Evolutionary conservation across 1,139 yeast genomes (phyloP).

Genomic region (Geotrichum histeridarum): DNA sequence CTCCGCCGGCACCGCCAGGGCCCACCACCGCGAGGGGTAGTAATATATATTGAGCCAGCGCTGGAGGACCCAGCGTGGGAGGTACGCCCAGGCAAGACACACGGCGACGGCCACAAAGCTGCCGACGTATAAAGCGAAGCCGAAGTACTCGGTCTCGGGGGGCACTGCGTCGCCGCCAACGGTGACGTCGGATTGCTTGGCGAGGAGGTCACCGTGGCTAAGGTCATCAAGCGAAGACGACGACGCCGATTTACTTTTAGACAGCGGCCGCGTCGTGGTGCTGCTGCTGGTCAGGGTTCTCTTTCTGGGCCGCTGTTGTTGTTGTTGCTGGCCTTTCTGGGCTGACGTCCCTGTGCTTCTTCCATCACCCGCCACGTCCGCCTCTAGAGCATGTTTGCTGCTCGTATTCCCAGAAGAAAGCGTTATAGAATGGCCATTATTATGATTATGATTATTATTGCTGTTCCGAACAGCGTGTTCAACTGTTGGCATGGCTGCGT

Average conservation of each 20-base stretch:
- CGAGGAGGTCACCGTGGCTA: conserved; percentile 31
- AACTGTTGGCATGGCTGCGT: too few species aligned
- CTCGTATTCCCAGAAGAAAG: too few species aligned
- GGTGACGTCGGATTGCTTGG: conserved; percentile 70
- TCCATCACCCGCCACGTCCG: too few species aligned
- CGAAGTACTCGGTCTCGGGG: conserved; percentile 72
- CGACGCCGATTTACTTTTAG: neutral
- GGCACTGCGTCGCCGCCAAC: conserved; percentile 59
- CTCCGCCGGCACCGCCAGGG: conserved; percentile 66
- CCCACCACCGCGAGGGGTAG: conserved; percentile 87
- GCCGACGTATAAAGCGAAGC: conserved; percentile 70
- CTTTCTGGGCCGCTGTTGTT: too few species aligned
- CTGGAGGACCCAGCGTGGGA: conserved; percentile 54
- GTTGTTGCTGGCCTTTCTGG: too few species aligned
- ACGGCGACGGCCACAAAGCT: conserved; percentile 48
- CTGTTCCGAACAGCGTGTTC: too few species aligned
- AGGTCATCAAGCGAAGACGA: neutral
- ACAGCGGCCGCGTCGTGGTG: too few species aligned
- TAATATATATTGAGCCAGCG: conserved; percentile 53
- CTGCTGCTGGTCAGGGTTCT: too few species aligned
- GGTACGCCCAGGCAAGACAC: conserved; percentile 65
- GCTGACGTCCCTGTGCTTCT: too few species aligned
- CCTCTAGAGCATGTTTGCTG: too few species aligned
- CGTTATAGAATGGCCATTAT: too few species aligned
- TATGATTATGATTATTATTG: too few species aligned